These are phyloP conservation scores for Vitis amurensis DNA, from an alignment of 164 flowering plant species.

Conservation along the genomic window DNA sequence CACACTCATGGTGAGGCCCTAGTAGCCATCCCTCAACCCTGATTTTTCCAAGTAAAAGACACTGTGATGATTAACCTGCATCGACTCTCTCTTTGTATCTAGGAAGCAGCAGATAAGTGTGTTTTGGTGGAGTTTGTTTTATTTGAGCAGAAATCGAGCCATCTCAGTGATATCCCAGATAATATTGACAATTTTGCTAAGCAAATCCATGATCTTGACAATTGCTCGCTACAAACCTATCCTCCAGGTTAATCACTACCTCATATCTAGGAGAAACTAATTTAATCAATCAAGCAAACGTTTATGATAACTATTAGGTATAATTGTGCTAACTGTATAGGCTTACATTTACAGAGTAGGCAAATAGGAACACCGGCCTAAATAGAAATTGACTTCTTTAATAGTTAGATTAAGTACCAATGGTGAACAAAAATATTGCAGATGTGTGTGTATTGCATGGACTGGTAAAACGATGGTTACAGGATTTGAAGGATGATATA, in stretches of 20 bases:
- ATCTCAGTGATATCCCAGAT: conserved; percentile 36
- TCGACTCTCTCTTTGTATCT: conserved; percentile 3
- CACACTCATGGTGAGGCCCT: conserved; percentile 51
- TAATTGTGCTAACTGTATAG: too few relatives aligned
- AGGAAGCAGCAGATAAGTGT: conserved; percentile 85
- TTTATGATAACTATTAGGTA: too few relatives aligned
- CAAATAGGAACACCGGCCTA: too few relatives aligned
- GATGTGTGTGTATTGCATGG: conserved; percentile 55
- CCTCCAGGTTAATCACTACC: conserved; percentile 51
- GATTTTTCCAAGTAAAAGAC: too few relatives aligned
- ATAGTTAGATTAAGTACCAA: too few relatives aligned
- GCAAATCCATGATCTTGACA: conserved; percentile 64
- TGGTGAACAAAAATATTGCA: conserved; percentile 22
- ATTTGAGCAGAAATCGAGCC: conserved; percentile 54
- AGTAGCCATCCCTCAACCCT: not conserved
- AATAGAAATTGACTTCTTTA: too few relatives aligned
- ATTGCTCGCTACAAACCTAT: conserved; percentile 57
- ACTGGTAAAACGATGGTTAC: conserved; percentile 71
- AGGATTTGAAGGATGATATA: conserved; percentile 60
- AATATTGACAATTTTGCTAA: conserved; percentile 44
- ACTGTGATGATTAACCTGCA: not conserved
- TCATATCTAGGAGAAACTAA: not conserved
- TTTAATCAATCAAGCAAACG: not conserved
- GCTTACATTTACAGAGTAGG: too few relatives aligned
- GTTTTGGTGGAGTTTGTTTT: conserved; percentile 69